phyloP scores from a whole-genome alignment of 2,329 filamentous ascomycete species.

The Bisporella sp. region DNA sequence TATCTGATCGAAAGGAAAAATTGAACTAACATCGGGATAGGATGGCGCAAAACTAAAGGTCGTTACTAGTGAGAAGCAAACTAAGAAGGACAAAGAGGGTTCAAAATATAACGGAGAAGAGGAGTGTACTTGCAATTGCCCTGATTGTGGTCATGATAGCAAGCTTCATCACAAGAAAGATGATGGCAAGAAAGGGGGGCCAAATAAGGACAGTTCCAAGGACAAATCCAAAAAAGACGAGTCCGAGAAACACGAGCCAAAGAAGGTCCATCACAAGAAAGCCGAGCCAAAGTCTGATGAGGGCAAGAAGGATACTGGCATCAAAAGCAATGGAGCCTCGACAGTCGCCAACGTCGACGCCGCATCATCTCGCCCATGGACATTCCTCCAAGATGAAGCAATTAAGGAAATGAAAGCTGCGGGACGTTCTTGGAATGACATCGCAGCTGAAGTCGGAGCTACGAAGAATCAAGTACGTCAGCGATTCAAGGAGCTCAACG shows the following conservation, averaged over 20 bases:
- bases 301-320: too few species aligned
- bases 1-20: too few species aligned
- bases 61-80: too few species aligned
- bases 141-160: not conserved
- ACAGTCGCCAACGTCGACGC: too few species aligned
- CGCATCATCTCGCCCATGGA: slow-evolving; percentile 9
- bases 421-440: slow-evolving; percentile 20
- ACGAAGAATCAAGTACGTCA: slow-evolving; percentile 10
- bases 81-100: too few species aligned
- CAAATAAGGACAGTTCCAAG: too few species aligned
- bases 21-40: too few species aligned
- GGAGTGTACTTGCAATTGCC: not conserved
- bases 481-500: slow-evolving; percentile 12
- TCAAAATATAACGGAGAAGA: too few species aligned
- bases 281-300: not conserved
- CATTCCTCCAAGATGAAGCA: slow-evolving; percentile 18
- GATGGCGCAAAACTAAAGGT: too few species aligned
- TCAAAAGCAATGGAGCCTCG: too few species aligned
- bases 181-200: not conserved
- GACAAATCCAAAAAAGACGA: slow-evolving; percentile 1
- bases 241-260: not conserved
- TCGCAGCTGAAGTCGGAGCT: slow-evolving; percentile 7
- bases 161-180: not conserved
- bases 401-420: slow-evolving; percentile 20
- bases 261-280: not conserved